phyloP scores from a whole-genome alignment of 257 asterid genomes.

The Solanum pimpinellifolium region DNA sequence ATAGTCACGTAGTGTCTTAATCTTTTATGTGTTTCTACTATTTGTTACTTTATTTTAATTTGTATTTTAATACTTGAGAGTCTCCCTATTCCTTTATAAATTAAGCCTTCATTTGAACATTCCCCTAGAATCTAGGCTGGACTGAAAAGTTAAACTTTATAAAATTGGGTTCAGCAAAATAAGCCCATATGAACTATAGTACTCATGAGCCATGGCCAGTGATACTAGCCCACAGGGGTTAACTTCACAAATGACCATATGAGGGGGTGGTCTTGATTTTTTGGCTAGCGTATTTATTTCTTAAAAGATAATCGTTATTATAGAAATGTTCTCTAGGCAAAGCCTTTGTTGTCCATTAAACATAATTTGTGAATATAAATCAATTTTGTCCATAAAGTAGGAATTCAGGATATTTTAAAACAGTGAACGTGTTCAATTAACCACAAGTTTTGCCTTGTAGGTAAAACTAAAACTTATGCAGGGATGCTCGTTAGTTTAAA shows the following conservation, averaged over 20 bases:
- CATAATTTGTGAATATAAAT: neutral
- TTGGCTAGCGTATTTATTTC: neutral
- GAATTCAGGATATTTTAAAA: too few species aligned
- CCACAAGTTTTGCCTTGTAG: too few species aligned
- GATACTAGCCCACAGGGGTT: neutral
- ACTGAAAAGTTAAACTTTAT: neutral
- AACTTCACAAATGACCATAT: too few species aligned
- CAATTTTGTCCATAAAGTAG: too few species aligned
- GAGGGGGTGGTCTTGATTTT: neutral
- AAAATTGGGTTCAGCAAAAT: neutral
- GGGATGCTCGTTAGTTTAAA: too few species aligned
- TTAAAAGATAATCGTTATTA: too few species aligned
- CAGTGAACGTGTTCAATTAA: too few species aligned
- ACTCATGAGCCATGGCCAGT: neutral
- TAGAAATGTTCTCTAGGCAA: neutral
- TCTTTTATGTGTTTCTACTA: neutral
- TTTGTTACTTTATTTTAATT: neutral
- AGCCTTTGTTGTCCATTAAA: neutral
- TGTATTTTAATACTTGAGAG: neutral
- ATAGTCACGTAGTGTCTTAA: too few species aligned
- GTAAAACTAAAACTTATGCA: too few species aligned
- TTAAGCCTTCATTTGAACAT: too few species aligned
- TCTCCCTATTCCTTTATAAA: too few species aligned
- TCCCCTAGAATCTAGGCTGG: neutral
- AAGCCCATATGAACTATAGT: neutral